Base-by-base conservation (phyloP, 176 grass and related monocot species). In the Oryza glumipatula region DNA sequence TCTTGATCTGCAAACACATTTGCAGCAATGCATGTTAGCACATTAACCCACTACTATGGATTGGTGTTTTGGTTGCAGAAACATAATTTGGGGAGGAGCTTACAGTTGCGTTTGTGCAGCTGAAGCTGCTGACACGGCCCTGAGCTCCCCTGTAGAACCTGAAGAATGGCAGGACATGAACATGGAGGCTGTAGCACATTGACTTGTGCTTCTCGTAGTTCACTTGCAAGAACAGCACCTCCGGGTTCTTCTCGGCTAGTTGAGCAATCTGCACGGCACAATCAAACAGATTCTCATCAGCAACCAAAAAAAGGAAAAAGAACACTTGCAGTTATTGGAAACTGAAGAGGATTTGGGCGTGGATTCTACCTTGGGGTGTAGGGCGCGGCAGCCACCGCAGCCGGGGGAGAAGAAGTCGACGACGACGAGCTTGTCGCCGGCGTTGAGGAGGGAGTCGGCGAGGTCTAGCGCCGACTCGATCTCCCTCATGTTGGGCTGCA, bases 151-250 rank as follows among this genome's bases (percentile, higher is more conserved):
- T 80, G 73, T 94, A 99, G 72, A 99, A 94, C 84, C 93, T 85
- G 82, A 99, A 99, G 84, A 99, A 99, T 0, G 96, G 96, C 23
- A 99, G 93, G 73, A 99, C 96, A 80, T 94, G 93, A 38, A 99
- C 91, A 43, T 91, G 84, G 65, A 99, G 91, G 88, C 82, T 96
- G 72, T 94, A 94, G 78, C 96, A 99, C 96, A 99, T 99, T 19
- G 96, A 94, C 67, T 82, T 94, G 94, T 96, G 96, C 76, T 76
- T 75, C 70, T 99, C 96, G 54, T 99, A 89, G 85, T 99, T 99
- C 7, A 99, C 84, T 61, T 99, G 93, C 70, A 99, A 76, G 86
- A 99, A 99, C 41, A 85, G 11, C 61, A 89, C 83, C 17, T 89
- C 88, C 16, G 91, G 91, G 35, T 99, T 96, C 19, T 58, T 77